phyloP scores from a whole-genome alignment of 2,329 filamentous ascomycete species.

The Aspergillus brunneoviolaceus region DNA sequence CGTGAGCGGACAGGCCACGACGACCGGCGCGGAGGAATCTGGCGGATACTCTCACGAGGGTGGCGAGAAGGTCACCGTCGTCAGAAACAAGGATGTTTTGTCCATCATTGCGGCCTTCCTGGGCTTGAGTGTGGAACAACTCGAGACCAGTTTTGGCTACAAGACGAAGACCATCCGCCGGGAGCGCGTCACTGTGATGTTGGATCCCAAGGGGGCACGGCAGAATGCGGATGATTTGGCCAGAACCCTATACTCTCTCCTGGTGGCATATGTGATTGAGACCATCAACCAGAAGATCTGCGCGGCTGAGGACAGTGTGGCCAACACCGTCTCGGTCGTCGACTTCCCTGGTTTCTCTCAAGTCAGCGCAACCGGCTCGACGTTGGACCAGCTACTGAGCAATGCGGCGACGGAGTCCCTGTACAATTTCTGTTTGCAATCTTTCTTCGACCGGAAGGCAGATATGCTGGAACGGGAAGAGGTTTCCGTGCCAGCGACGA shows the following conservation, averaged over 20 bases:
- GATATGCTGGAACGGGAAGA: constrained; percentile 94
- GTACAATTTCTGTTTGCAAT: constrained; percentile 90
- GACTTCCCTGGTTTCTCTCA: constrained; percentile 96
- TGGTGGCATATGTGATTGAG: constrained; percentile 93
- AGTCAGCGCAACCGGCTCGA: constrained; percentile 76
- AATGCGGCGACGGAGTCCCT: constrained; percentile 91
- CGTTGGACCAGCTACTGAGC: constrained; percentile 87
- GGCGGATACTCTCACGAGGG: constrained; percentile 96
- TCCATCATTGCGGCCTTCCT: constrained; percentile 89
- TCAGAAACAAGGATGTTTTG: constrained; percentile 91
- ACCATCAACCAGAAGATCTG: constrained; percentile 87
- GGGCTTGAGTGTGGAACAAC: constrained; percentile 74
- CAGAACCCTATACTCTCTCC: constrained; percentile 85
- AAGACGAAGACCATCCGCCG: constrained; percentile 95
- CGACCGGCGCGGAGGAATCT: constrained; percentile 80
- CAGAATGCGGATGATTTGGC: constrained; percentile 93
- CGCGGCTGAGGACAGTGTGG: constrained; percentile 80
- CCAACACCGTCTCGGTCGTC: constrained; percentile 90
- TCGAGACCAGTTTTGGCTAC: constrained; percentile 88
- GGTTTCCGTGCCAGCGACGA: constrained; percentile 82
- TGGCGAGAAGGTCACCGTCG: constrained; percentile 77
- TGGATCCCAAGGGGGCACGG: constrained; percentile 86
- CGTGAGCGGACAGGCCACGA: constrained; percentile 75
- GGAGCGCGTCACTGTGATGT: constrained; percentile 97
- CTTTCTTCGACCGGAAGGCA: constrained; percentile 92